Percentiles rank a stretch among this genome's conserved stretches.
Evolutionary conservation across 352 stramenopile species (phyloP).

Genomic region (Pythium brassicae): DNA sequence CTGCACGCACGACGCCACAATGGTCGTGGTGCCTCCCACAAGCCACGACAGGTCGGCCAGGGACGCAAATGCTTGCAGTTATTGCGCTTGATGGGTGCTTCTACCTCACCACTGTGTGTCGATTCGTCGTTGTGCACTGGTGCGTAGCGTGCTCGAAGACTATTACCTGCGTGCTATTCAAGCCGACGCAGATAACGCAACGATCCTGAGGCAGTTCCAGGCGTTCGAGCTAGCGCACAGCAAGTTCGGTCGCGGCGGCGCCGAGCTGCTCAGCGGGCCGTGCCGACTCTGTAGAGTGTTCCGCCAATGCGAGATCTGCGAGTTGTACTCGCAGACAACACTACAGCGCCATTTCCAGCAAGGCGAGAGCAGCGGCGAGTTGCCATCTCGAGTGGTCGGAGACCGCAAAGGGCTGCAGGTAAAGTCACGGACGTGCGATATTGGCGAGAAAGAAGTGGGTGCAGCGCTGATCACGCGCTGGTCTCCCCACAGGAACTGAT

Average conservation of each 20-base stretch:
- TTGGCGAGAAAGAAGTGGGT: neutral
- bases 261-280: constrained; percentile 13
- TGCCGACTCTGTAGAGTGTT: constrained; percentile 84
- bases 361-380: constrained; percentile 10
- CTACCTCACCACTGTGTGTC: neutral
- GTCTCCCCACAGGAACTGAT: constrained; percentile 61
- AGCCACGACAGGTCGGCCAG: constrained; percentile 47
- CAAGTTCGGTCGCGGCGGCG: constrained; percentile 53
- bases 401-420: constrained; percentile 60
- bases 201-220: constrained; percentile 87
- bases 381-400: constrained; percentile 23
- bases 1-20: constrained; percentile 85
- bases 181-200: constrained; percentile 87
- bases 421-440: neutral
- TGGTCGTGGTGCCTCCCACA: constrained; percentile 78
- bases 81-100: neutral
- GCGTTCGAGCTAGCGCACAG: constrained; percentile 82
- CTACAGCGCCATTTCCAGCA: constrained; percentile 16
- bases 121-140: neutral
- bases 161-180: constrained; percentile 88
- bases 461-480: too few relatives aligned
- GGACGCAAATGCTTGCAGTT: too few relatives aligned
- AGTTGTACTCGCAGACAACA: constrained; percentile 55
- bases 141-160: constrained; percentile 46
- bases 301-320: constrained; percentile 85